Evolutionary conservation across 495 filamentous ascomycete species (phyloP), one percentile per base, ranked within the genome.

Genomic region (Trichoderma gamsii): DNA sequence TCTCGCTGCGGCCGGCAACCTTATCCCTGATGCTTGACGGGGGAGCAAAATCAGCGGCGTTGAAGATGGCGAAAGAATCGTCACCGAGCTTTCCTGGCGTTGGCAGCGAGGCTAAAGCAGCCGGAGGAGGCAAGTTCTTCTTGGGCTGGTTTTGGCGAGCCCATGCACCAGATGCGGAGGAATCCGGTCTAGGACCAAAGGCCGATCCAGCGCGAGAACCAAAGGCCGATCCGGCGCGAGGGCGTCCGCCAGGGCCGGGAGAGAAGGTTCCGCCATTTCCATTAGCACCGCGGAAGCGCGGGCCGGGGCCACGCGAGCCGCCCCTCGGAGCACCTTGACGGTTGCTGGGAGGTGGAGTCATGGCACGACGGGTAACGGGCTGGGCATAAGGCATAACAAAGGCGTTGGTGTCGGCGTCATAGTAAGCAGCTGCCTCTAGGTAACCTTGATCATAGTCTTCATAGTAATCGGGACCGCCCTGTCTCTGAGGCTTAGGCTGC

Each of bases 311-410:
- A 21, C 66, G 66, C 3, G 52, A 35, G 29, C 51, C 51, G 41
- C 41, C 41, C 44, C 21, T 29, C n/a, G 52, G 51, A 7, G 49
- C 46, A 25, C 66, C 66, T n/a, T 59, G 66, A 11, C 67, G 76
- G 41, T 86, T 88, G 16, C 88, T 86, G 25, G 95, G 93, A 21
- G 95, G 96, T 38, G 95, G 95, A 35, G 96, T 98, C 95, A 99
- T 99, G 56, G 95, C 96, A 69, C 95, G 90, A 73, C 95, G 92
- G 69, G 83, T 86, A 3, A 95, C 82, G 12, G 92, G 92, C 76
- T 97, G 86, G 16, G 92, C 90, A 70, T 88, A 97, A 13, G 87
- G 85, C 79, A 90, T 88, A 70, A 90, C 85, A 71, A 92, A 96
- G 32, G 87, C 83, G 70, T 91, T 92, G 15, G 84, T 84, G 7